These are phyloP conservation scores for Porphyrellus sp. DNA, from an alignment of 1,284 basidiomycete genomes.

Conservation along the genomic window DNA sequence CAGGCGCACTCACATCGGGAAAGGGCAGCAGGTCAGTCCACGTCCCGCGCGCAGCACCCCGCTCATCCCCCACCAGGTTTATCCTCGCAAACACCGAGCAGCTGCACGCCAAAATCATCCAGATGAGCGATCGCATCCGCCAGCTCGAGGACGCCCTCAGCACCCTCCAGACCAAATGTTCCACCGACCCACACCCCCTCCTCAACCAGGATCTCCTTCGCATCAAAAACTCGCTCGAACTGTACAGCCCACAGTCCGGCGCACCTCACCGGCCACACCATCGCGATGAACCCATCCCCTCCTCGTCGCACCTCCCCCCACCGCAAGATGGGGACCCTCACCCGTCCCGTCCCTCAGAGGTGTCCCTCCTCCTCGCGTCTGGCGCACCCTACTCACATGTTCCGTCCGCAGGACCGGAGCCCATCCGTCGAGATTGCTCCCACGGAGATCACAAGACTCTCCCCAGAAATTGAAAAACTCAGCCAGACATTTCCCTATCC, in stretches of 20 bases:
- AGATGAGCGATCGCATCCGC: slow-evolving; percentile 64
- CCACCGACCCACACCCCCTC: slow-evolving; percentile 52
- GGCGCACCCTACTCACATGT: neutral
- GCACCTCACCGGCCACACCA: neutral
- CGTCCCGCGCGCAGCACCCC: neutral
- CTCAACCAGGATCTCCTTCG: slow-evolving; percentile 54
- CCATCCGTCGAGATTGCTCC: slow-evolving; percentile 26
- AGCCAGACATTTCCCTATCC: slow-evolving; percentile 63
- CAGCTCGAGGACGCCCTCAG: slow-evolving; percentile 63
- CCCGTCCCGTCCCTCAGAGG: slow-evolving; percentile 26
- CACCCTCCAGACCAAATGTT: slow-evolving; percentile 26
- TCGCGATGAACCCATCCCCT: slow-evolving; percentile 19
- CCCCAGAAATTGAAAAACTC: slow-evolving; percentile 55
- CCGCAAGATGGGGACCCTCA: neutral
- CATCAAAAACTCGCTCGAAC: slow-evolving; percentile 64
- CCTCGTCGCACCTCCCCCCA: slow-evolving; percentile 15
- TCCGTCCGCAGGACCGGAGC: slow-evolving; percentile 21
- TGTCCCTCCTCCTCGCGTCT: slow-evolving; percentile 2
- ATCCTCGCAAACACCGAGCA: slow-evolving; percentile 74
- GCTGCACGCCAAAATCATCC: slow-evolving; percentile 67
- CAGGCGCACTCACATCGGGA: slow-evolving; percentile 71
- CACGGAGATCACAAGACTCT: slow-evolving; percentile 30
- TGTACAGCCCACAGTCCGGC: slow-evolving; percentile 46
- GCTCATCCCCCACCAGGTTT: slow-evolving; percentile 42
- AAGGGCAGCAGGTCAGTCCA: slow-evolving; percentile 59